Percentiles rank a stretch among this genome's conserved stretches.
These are phyloP conservation scores for Sporothrix inflata DNA, from an alignment of 2,329 filamentous ascomycete species.

Conservation along the genomic window DNA sequence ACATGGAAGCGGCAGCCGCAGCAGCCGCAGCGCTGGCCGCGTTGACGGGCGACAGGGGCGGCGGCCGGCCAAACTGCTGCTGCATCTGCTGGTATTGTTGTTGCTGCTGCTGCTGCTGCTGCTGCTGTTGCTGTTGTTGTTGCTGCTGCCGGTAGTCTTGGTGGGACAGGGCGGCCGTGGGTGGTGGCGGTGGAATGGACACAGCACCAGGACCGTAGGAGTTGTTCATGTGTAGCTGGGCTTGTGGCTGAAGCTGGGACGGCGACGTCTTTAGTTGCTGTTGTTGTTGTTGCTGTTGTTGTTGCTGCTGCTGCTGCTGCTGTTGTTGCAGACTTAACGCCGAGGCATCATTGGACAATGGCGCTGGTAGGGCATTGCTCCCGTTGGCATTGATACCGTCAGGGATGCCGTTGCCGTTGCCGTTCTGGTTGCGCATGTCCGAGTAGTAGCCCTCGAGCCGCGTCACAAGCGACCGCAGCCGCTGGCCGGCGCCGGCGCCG, in stretches of 20 bases:
- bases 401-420: not conserved
- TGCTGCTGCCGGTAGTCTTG: not conserved
- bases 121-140: not conserved
- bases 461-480: slow-evolving; percentile 29
- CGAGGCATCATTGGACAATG: not conserved
- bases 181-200: not conserved
- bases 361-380: not conserved
- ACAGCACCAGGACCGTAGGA: not conserved
- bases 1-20: not conserved
- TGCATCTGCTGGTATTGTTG: slow-evolving; percentile 10
- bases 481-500: slow-evolving; percentile 31
- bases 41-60: not conserved
- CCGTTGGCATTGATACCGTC: not conserved
- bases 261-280: not conserved
- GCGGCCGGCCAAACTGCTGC: slow-evolving; percentile 6
- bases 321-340: not conserved
- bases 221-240: not conserved
- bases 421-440: slow-evolving; percentile 20
- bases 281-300: not conserved
- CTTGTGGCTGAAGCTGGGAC: not conserved
- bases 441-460: slow-evolving; percentile 32
- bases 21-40: not conserved
- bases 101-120: not conserved
- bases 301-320: not conserved
- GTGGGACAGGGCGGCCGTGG: not conserved